Conservation (phyloP, 352 stramenopile species). For the Phytophthora kernoviae region DNA sequence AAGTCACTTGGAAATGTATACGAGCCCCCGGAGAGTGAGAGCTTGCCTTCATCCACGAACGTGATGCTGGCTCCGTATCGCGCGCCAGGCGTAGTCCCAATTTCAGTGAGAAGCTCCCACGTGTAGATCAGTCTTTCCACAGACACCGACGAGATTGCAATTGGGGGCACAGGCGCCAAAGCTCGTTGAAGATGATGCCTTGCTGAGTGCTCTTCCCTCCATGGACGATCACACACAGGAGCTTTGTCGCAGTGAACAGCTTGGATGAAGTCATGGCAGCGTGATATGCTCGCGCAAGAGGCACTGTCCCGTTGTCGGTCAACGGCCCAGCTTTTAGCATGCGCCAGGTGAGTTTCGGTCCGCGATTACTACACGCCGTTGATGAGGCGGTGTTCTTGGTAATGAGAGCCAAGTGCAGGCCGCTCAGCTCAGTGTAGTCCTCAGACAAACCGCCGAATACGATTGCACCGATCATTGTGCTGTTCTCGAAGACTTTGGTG, state of each 20-base stretch:
- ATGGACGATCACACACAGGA: conserved; percentile 57
- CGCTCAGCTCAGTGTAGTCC: conserved; percentile 44
- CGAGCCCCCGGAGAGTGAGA: conserved; percentile 65
- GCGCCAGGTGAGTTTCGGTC: conserved; percentile 47
- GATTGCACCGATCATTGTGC: conserved; percentile 38
- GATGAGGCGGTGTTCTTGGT: conserved; percentile 24
- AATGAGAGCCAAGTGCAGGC: conserved; percentile 54
- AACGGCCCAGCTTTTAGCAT: conserved; percentile 24
- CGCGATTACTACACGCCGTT: conserved; percentile 19
- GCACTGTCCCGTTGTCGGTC: conserved; percentile 11
- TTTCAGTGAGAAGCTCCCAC: conserved; percentile 58
- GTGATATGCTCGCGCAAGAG: conserved; percentile 54
- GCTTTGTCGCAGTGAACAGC: conserved; percentile 30
- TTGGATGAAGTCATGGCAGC: conserved; percentile 42
- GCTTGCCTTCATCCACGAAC: conserved; percentile 65
- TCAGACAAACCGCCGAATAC: conserved; percentile 60
- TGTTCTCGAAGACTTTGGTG: conserved; percentile 61
- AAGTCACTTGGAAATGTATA: conserved; percentile 82
- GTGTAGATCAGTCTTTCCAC: conserved; percentile 53
- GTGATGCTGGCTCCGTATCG: conserved; percentile 60
- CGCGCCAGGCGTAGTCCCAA: conserved; percentile 54
- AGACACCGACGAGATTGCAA: not conserved
- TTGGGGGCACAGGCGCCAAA: conserved; percentile 69
- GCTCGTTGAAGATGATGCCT: conserved; percentile 64
- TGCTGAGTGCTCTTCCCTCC: conserved; percentile 52